Base-by-base conservation (phyloP, 176 grass and related monocot genomes). In the Oryza nivara region DNA sequence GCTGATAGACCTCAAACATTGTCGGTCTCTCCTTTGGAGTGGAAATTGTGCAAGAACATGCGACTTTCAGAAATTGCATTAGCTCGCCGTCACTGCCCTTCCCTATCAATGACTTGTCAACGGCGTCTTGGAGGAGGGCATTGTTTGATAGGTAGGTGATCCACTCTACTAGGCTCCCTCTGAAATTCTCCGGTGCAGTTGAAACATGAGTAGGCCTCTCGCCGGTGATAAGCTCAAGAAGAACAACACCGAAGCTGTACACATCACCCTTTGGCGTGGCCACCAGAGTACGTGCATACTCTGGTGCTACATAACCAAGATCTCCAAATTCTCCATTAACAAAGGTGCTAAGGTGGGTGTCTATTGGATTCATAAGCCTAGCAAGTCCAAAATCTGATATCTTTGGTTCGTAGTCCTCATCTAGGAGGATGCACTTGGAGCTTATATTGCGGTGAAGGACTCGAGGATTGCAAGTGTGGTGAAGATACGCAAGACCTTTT, bases 1-100 rank as follows among this genome's bases (percentile, higher is more conserved):
- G 86, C 80, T 92, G 92, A 60, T 91, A 94, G 32, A 94, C 95
- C 87, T 97, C 95, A 82, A 97, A 94, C 95, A 97, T 97, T n/a
- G 95, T 97, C 1, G 95, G 95, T 81, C 95, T 91, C 79, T 92
- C 95, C 86, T 91, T 97, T 0, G 90, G 84, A 56, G 71, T 77
- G 32, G 88, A 63, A 6, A 92, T 58, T 6, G 87, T 90, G 82
- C 95, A 97, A 35, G 83, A 84, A 63, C 86, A 94, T 1, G 92
- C 95, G 0, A 97, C 81, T 92, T 97, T 97, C 78, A 97, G 65
- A 71, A 92, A 85, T 64, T 92, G 92, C 80, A 92, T 79, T n/a
- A 97, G 35, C 84, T 97, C 95, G 36, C 71, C 73, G 15, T 89
- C 83, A 47, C 58, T 25, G 25, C 78, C 85, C 64, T 89, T 88